Evolutionary conservation across 495 filamentous ascomycete species (phyloP), one percentile per base, ranked within the genome.

Genomic region (Xylaria bambusicola): DNA sequence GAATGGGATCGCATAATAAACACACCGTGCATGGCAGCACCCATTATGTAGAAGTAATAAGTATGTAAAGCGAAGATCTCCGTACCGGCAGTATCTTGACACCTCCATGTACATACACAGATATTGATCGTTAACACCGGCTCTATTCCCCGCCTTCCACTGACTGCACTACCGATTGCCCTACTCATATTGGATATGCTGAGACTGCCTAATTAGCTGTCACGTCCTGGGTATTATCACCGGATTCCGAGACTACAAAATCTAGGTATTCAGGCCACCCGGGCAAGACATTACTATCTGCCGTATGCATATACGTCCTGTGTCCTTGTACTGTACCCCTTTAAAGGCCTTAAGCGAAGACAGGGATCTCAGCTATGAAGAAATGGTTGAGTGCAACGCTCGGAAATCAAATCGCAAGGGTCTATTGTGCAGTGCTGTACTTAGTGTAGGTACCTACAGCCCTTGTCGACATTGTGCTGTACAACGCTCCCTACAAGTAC

Each of bases 361-460:
- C 53, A 56, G 18, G 53, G 44, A 27, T 26, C 1, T 12, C 42
- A 49, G 36, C 40, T 42, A 33, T n/a, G 35, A 50, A 35, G 31
- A 57, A 38, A 21, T 36, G 42, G 44, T 46, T 46, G 42, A 58
- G 46, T 58, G 56, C 46, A 31, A 58, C 56, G 45, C 46, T 58
- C 44, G 56, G 56, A 58, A 58, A 50, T 58, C 56, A 58, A 50
- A 51, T 58, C 23, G 44, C 56, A 29, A 48, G 54, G 54, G 45
- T 58, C n/a, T 31, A 20, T 50, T 58, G 36, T 44, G 45, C 44
- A 42, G 31, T 47, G 23, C 52, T 13, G 10, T 17, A n/a, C n/a
- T 26, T 36, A 40, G n/a, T 23, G 29, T 41, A 38, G 20, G 1
- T 48, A 48, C 12, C 45, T 48, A 50, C 27, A 20, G 18, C 50